A percentile compares a stretch with the other conserved stretches of the same genome.
Evolutionary conservation across 2,329 filamentous ascomycete genomes (phyloP).

Genomic region (Ceratocystis alfenasii): DNA sequence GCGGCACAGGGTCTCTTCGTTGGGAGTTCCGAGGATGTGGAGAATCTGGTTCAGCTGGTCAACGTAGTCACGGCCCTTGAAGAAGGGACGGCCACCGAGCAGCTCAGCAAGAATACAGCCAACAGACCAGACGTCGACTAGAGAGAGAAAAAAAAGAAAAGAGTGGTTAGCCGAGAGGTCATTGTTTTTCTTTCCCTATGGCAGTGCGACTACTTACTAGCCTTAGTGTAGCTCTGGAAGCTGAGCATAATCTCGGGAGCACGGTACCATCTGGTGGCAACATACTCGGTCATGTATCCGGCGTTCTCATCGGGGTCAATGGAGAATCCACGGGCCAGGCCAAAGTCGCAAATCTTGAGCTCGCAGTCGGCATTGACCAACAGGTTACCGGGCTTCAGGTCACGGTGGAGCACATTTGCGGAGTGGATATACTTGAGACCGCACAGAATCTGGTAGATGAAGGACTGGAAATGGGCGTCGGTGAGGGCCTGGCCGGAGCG

Average conservation of each 20-base stretch:
- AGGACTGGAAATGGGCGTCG: slow-evolving; percentile 98
- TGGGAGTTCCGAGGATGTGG: slow-evolving; percentile 92
- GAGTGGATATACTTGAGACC: slow-evolving; percentile 99
- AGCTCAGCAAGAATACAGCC: slow-evolving; percentile 96
- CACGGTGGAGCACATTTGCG: slow-evolving; percentile 91
- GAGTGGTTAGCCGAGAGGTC: no score
- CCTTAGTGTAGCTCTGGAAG: slow-evolving; percentile 99
- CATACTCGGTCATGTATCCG: slow-evolving; percentile 99
- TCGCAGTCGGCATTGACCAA: slow-evolving; percentile 98
- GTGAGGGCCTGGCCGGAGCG: slow-evolving; percentile 92
- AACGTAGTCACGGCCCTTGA: slow-evolving; percentile 98
- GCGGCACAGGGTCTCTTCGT: slow-evolving; percentile 82
- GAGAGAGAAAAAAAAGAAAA: neutral
- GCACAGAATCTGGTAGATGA: slow-evolving; percentile 99
- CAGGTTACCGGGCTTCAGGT: slow-evolving; percentile 92
- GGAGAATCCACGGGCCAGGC: slow-evolving; percentile 89
- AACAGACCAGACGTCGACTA: slow-evolving; percentile 98
- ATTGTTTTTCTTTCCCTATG: neutral
- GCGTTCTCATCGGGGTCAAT: slow-evolving; percentile 96
- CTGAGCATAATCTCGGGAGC: slow-evolving; percentile 98
- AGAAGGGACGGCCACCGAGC: slow-evolving; percentile 90
- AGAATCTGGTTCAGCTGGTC: slow-evolving; percentile 99
- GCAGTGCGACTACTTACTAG: slow-evolving; percentile 59
- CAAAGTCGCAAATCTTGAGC: slow-evolving; percentile 98
- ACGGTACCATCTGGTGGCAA: slow-evolving; percentile 88